Conservation (phyloP, 1,139 yeast species). For the Trichomonascaceae sp. region DNA sequence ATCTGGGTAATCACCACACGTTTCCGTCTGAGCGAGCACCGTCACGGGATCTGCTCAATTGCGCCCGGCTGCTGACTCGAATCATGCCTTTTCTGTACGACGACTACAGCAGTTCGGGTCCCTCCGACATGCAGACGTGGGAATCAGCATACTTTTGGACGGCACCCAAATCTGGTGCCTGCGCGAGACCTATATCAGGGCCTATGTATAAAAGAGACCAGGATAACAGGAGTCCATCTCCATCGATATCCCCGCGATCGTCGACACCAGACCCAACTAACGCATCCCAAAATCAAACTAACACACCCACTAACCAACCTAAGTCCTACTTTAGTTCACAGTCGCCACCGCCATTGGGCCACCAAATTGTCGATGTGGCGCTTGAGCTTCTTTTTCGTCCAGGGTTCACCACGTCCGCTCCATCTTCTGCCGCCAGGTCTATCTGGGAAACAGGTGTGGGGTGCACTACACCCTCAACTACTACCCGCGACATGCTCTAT, state of each 20-base stretch:
- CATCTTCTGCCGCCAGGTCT: conserved; percentile 6
- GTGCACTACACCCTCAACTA: conserved; percentile 33
- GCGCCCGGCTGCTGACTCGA: conserved; percentile 52
- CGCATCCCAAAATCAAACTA: too few relatives aligned
- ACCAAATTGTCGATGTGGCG: conserved; percentile 33
- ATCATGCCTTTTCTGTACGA: conserved; percentile 50
- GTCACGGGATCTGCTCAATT: conserved; percentile 34
- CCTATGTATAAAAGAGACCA: too few relatives aligned
- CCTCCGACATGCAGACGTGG: conserved; percentile 24
- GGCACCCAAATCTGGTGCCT: conserved; percentile 5
- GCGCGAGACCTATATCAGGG: conserved; percentile 1
- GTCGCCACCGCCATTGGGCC: conserved; percentile 33
- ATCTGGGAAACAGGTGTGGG: conserved; percentile 81
- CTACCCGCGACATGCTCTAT: conserved; percentile 36
- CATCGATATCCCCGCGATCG: too few relatives aligned
- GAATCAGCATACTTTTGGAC: conserved; percentile 36
- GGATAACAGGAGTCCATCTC: too few relatives aligned
- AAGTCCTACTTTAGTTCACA: too few relatives aligned
- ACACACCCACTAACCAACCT: too few relatives aligned
- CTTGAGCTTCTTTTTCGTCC: conserved; percentile 44
- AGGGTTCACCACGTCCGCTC: conserved; percentile 42
- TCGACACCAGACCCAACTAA: too few relatives aligned
- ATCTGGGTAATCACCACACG: conserved; percentile 15
- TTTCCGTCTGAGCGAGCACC: conserved; percentile 20
- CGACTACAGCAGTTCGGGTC: too few relatives aligned